Conservation (phyloP, 345 rosid genomes). For the Dipteronia dyeriana region DNA sequence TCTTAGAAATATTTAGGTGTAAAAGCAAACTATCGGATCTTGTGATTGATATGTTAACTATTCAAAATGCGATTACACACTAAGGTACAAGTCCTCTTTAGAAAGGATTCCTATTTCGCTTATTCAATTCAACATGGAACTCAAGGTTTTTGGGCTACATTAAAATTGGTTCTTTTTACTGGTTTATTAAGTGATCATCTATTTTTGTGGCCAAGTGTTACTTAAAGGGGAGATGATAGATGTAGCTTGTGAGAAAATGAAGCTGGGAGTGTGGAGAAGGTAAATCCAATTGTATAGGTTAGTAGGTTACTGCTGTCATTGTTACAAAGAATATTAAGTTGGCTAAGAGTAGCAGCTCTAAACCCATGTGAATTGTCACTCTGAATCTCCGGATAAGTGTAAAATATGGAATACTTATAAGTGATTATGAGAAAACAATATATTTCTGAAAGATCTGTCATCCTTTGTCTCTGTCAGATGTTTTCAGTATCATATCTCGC, state of each 20-base stretch:
- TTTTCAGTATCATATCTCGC: not conserved
- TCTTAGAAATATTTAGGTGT: not conserved
- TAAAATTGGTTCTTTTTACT: not conserved
- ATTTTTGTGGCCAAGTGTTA: constrained; percentile 1
- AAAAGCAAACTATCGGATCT: not conserved
- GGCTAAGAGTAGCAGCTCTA: too few relatives aligned
- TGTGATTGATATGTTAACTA: not conserved
- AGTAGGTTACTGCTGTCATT: not conserved
- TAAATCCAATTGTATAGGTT: not conserved
- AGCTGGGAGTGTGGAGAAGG: not conserved
- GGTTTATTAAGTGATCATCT: not conserved
- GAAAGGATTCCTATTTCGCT: not conserved
- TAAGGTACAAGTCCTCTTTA: not conserved
- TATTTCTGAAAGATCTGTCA: not conserved
- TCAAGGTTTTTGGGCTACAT: not conserved
- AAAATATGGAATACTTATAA: not conserved
- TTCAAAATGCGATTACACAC: too few relatives aligned
- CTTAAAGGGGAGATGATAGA: not conserved
- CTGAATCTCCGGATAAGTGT: not conserved
- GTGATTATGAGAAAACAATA: not conserved
- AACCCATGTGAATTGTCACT: too few relatives aligned
- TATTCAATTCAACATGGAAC: not conserved
- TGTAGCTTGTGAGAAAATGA: not conserved
- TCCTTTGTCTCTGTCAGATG: not conserved
- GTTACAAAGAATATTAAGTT: too few relatives aligned